Base-by-base conservation (phyloP, 768 basidiomycete genomes). In the Leccinum subtestaceum region DNA sequence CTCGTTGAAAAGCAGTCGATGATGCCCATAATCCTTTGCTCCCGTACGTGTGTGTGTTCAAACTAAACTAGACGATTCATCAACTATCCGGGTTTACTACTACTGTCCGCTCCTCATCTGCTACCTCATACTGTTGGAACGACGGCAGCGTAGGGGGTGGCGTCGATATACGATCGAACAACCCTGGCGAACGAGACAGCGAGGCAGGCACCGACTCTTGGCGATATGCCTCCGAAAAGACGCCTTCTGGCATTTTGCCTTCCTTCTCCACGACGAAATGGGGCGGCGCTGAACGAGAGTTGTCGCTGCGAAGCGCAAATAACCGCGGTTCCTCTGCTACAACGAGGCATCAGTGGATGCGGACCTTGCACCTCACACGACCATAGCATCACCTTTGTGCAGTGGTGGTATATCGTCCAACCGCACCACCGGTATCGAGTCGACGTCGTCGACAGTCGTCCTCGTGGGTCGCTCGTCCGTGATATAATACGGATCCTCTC, bases 401-500 rank as follows among this genome's bases (percentile, higher is more conserved):
- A 75, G 55, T 1, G 73, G 75, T 2, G 83, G 86, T 72, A 91
- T 80, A 58, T 81, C 85, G 45, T 96, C 91, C 49, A 98, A 74
- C 60, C 78, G 83, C 31, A 98, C 92, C 23, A 99, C 84, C 1
- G 96, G 95, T 73, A 98, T 98, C 9, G 87, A 84, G 65, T 97
- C 94, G n/a, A 97, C 63, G 67, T 97, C 93, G 12, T 84, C 81
- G 8, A 73, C 60, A 3, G 29, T 43, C 27, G 56, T 55, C 55
- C 73, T 77, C 62, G 78, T 68, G 1, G 82, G 76, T 55, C 71
- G 75, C 46, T 84, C 83, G 63, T 91, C 89, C 40, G 86, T 79
- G 62, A 97, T 86, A 72, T 97, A 95, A 75, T 94, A 97, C 4
- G 95, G 95, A 69, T 98, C 94, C 61, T 93, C 91, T 45, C 84